Conservation (phyloP, 768 basidiomycete genomes). For the Serpula lacrymans region DNA sequence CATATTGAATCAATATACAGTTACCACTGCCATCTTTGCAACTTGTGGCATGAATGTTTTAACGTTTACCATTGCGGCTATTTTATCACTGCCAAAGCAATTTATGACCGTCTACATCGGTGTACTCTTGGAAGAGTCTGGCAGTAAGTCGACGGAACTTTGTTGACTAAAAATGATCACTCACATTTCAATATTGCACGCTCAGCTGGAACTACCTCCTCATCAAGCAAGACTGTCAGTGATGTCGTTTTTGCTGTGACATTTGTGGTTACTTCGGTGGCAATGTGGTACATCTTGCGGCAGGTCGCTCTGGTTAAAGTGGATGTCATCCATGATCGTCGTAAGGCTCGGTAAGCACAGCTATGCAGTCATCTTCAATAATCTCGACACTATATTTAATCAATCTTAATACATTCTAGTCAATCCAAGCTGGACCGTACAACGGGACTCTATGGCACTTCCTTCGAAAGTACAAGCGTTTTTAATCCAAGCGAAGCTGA, state of each 20-base stretch:
- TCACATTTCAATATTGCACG: slow-evolving; percentile 1
- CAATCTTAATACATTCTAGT: slow-evolving; percentile 28
- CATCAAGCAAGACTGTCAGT: slow-evolving; percentile 60
- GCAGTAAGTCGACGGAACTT: slow-evolving; percentile 18
- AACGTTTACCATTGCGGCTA: slow-evolving; percentile 73
- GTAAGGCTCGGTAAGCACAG: slow-evolving; percentile 60
- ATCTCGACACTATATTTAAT: slow-evolving; percentile 4
- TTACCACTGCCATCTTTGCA: slow-evolving; percentile 85
- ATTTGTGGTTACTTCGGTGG: slow-evolving; percentile 63
- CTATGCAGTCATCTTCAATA: background rate
- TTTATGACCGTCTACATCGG: slow-evolving; percentile 91
- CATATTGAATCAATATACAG: slow-evolving; percentile 33
- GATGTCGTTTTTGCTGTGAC: slow-evolving; percentile 68
- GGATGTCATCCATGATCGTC: slow-evolving; percentile 60
- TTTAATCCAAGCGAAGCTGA: slow-evolving; percentile 38
- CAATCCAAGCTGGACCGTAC: slow-evolving; percentile 49
- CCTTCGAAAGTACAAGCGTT: slow-evolving; percentile 27
- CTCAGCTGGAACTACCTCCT: slow-evolving; percentile 30
- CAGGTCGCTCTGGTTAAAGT: slow-evolving; percentile 70
- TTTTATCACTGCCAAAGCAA: slow-evolving; percentile 86
- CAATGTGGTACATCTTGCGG: slow-evolving; percentile 82
- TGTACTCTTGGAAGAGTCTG: slow-evolving; percentile 62
- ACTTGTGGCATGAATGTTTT: slow-evolving; percentile 85
- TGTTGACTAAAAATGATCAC: background rate
- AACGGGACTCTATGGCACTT: slow-evolving; percentile 21